These are phyloP conservation scores for Nakazawaea wickerhamii DNA, from an alignment of 805 yeast genomes.

Conservation along the genomic window DNA sequence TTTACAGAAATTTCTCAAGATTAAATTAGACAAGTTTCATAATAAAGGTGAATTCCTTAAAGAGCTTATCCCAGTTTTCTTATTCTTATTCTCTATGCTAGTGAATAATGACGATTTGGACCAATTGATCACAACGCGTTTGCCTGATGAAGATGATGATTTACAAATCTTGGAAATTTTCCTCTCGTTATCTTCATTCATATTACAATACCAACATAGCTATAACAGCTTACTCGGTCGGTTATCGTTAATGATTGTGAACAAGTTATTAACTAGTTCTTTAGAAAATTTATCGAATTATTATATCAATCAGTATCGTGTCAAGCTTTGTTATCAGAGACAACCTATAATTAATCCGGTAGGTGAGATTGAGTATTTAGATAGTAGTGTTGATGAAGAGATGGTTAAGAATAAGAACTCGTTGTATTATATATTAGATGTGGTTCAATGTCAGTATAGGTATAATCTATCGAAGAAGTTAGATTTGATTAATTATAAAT, in stretches of 20 bases:
- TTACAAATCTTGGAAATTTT: constrained; percentile 25
- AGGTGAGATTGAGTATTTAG: constrained; percentile 16
- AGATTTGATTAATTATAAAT: constrained; percentile 26
- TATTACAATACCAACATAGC: constrained; percentile 31
- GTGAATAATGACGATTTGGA: constrained; percentile 3
- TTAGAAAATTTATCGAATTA: constrained; percentile 16
- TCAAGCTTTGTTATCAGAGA: constrained; percentile 37
- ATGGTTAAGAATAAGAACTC: constrained; percentile 23
- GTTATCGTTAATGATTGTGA: constrained; percentile 23
- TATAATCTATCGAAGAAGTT: constrained; percentile 34
- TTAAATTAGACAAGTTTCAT: not conserved
- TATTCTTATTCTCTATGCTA: constrained; percentile 7
- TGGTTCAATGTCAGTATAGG: constrained; percentile 25
- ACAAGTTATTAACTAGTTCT: constrained; percentile 20
- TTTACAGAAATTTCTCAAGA: not conserved
- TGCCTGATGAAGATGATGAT: constrained; percentile 2
- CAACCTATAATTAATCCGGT: constrained; percentile 28
- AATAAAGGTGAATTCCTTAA: constrained; percentile 1
- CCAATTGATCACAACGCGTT: not conserved
- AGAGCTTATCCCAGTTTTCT: constrained; percentile 9
- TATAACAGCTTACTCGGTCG: constrained; percentile 23
- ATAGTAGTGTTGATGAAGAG: not conserved
- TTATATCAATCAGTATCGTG: constrained; percentile 29
- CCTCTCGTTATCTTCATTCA: constrained; percentile 32
- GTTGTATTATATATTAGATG: constrained; percentile 30